These are phyloP conservation scores for Saussurea involucrata DNA, from an alignment of 129 eudicot species.

Conservation along the genomic window DNA sequence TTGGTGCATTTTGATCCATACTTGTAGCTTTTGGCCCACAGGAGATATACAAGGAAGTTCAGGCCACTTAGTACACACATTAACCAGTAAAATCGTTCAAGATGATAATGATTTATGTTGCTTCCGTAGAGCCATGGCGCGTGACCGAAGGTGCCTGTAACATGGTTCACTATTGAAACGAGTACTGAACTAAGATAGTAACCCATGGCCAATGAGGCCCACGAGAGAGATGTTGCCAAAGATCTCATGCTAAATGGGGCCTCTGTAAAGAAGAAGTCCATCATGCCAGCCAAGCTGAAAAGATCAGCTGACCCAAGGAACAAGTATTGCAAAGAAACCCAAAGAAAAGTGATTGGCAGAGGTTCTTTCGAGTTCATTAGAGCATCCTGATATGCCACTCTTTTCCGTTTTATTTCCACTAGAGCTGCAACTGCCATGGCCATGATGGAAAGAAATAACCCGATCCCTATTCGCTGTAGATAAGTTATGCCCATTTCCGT, in stretches of 20 bases:
- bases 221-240: slow-evolving; percentile 81
- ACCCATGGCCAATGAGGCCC: slow-evolving; percentile 92
- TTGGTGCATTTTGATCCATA: slow-evolving; percentile 36
- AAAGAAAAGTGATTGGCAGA: slow-evolving; percentile 74
- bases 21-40: slow-evolving; percentile 70
- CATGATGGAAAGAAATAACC: slow-evolving; percentile 55
- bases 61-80: slow-evolving; percentile 70
- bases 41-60: slow-evolving; percentile 66
- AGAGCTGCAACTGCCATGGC: slow-evolving; percentile 87
- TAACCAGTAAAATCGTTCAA: slow-evolving; percentile 82
- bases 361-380: slow-evolving; percentile 57
- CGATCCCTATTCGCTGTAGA: slow-evolving; percentile 71
- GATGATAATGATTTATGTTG: slow-evolving; percentile 75
- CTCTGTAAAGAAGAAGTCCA: slow-evolving; percentile 88
- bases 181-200: slow-evolving; percentile 86
- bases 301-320: slow-evolving; percentile 93
- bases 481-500: slow-evolving; percentile 80
- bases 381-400: slow-evolving; percentile 40
- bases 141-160: slow-evolving; percentile 50
- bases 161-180: slow-evolving; percentile 48
- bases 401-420: slow-evolving; percentile 70
- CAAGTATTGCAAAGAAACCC: slow-evolving; percentile 78
- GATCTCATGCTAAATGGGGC: slow-evolving; percentile 87
- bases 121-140: slow-evolving; percentile 75
- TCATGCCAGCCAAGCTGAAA: slow-evolving; percentile 78